phyloP scores from a whole-genome alignment of 139 green algal genomes.

The Chlamydomonas incerta region DNA sequence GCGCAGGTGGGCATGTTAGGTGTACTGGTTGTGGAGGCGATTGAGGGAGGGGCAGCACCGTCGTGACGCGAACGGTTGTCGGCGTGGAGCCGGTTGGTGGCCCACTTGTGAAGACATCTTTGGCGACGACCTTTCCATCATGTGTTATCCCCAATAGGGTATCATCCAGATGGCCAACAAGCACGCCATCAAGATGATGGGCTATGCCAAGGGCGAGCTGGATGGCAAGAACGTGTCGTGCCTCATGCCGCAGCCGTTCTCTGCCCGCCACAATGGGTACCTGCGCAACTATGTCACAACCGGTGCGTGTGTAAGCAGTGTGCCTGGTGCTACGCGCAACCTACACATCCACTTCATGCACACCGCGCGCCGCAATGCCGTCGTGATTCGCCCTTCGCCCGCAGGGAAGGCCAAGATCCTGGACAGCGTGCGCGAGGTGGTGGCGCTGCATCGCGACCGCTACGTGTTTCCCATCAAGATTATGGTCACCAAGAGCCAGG shows the following conservation, averaged over 20 bases:
- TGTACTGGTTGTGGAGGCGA: no score
- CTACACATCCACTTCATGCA: no score
- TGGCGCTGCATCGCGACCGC: constrained; percentile 61
- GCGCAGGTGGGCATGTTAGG: background rate
- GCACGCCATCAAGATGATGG: constrained; percentile 47
- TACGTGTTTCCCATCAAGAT: constrained; percentile 57
- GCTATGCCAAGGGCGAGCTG: constrained; percentile 64
- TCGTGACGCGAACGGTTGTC: no score
- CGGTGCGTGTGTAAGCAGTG: background rate
- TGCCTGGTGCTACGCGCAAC: background rate
- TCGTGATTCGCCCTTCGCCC: background rate
- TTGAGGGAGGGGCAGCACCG: no score
- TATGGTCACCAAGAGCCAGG: constrained; percentile 44
- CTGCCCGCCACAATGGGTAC: constrained; percentile 63
- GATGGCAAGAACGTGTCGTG: constrained; percentile 64
- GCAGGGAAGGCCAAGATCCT: constrained; percentile 58
- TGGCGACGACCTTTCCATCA: no score
- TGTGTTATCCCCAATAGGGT: constrained; percentile 15
- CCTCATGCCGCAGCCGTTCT: constrained; percentile 69
- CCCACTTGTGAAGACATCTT: no score
- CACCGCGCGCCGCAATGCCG: no score
- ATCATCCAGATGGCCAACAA: constrained; percentile 55
- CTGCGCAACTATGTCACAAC: constrained; percentile 58
- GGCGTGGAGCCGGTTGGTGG: no score
- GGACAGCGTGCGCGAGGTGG: constrained; percentile 55